A percentile compares a stretch with the other conserved stretches of the same genome.
Evolutionary conservation across 2,329 filamentous ascomycete genomes (phyloP).

Genomic region (Fusarium sterilihyphosum): DNA sequence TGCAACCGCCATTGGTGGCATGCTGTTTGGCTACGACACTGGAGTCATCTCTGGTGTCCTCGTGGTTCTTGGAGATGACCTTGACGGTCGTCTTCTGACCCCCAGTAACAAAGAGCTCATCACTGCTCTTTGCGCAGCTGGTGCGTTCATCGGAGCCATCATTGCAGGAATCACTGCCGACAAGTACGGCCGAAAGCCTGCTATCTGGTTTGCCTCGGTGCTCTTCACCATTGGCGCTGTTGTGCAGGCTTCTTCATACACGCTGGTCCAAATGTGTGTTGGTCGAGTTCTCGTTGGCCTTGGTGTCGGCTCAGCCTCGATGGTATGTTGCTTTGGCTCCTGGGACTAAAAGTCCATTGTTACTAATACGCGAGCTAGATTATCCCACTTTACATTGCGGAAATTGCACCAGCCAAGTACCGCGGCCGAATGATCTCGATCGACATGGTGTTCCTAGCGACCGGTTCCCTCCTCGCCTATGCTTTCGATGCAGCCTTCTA

Average conservation of each 20-base stretch:
- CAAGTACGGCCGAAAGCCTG: slow-evolving; percentile 38
- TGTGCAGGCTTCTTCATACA: slow-evolving; percentile 37
- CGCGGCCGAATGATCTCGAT: slow-evolving; percentile 59
- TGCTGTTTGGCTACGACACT: slow-evolving; percentile 41
- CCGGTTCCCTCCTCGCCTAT: slow-evolving; percentile 54
- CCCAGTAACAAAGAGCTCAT: slow-evolving; percentile 59
- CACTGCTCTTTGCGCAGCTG: slow-evolving; percentile 59
- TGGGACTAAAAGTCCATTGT: rapidly evolving
- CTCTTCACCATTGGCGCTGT: slow-evolving; percentile 38
- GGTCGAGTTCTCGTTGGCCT: slow-evolving; percentile 57
- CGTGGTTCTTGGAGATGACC: slow-evolving; percentile 38
- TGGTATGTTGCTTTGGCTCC: slow-evolving; percentile 44
- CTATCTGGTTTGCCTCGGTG: slow-evolving; percentile 38
- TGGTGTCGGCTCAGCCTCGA: slow-evolving; percentile 57
- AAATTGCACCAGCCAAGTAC: slow-evolving; percentile 60
- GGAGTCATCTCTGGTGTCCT: slow-evolving; percentile 51
- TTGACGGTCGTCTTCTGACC: slow-evolving; percentile 51
- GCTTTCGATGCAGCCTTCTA: slow-evolving; percentile 53
- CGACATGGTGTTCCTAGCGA: slow-evolving; percentile 57
- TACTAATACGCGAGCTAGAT: neutral
- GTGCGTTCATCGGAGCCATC: slow-evolving; percentile 39
- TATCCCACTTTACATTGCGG: slow-evolving; percentile 54
- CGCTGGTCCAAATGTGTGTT: slow-evolving; percentile 40
- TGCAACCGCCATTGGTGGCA: neutral
- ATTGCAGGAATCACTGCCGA: slow-evolving; percentile 39